phyloP scores from a whole-genome alignment of 495 filamentous ascomycete genomes.

The Lasiosphaeriaceae sp. region DNA sequence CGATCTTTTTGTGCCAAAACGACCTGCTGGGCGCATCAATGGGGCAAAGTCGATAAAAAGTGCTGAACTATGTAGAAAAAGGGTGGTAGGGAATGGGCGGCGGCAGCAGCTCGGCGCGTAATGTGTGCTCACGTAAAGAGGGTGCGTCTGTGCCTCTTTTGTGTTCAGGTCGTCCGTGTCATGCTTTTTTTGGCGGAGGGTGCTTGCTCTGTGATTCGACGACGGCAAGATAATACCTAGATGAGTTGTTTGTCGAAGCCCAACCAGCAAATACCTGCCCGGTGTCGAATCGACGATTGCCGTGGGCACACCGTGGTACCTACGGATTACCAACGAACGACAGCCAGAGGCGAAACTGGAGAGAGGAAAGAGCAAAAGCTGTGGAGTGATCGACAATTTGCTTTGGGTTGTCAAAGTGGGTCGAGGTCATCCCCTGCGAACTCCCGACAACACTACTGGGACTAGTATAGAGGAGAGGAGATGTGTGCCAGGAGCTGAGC shows the following conservation, averaged over 20 bases:
- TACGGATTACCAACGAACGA: too few relatives aligned
- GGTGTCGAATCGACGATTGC: too few relatives aligned
- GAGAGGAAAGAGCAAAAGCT: too few relatives aligned
- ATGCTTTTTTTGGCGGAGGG: background rate
- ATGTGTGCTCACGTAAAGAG: constrained; percentile 16
- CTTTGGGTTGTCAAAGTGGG: background rate
- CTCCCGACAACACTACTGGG: background rate
- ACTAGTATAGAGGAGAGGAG: too few relatives aligned
- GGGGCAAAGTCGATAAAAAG: constrained; percentile 6
- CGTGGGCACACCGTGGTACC: too few relatives aligned
- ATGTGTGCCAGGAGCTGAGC: background rate
- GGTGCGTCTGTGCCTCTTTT: constrained; percentile 7
- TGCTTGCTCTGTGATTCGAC: background rate
- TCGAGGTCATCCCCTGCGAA: background rate
- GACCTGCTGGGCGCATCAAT: background rate
- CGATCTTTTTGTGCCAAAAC: background rate
- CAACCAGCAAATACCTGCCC: too few relatives aligned
- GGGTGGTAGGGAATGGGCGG: background rate
- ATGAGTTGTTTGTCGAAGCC: too few relatives aligned
- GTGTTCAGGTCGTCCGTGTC: background rate
- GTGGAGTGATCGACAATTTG: too few relatives aligned
- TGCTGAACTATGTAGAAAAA: background rate
- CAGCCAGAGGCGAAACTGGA: too few relatives aligned
- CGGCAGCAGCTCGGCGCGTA: constrained; percentile 19
- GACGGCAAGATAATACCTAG: background rate